Evolutionary conservation across 345 rosid genomes (phyloP).

Genomic region (Eucalyptus caleyi): DNA sequence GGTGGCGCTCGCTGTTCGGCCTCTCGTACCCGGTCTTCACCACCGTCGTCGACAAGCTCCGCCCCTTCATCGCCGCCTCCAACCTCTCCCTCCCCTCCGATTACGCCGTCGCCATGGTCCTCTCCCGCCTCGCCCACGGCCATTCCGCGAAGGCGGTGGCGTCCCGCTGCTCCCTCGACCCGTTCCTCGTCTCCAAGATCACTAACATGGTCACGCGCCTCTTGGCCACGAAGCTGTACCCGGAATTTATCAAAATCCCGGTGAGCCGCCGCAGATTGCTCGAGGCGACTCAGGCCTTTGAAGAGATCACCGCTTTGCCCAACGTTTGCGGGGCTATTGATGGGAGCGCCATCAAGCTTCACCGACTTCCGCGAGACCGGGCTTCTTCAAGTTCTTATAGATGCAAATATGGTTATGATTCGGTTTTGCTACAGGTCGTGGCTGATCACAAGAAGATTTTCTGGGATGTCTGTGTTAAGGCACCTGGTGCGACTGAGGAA

Average conservation of each 20-base stretch:
- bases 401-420: conserved; percentile 59
- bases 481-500: conserved; percentile 80
- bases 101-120: conserved; percentile 93
- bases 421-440: conserved; percentile 81
- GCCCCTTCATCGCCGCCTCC: conserved; percentile 77
- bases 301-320: conserved; percentile 84
- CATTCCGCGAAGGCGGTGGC: conserved; percentile 67
- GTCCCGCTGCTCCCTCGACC: conserved; percentile 68
- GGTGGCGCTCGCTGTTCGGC: conserved; percentile 82
- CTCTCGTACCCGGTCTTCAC: conserved; percentile 83
- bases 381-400: conserved; percentile 27
- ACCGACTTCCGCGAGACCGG: conserved; percentile 15
- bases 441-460: conserved; percentile 90
- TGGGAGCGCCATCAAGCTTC: conserved; percentile 64
- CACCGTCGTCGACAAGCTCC: conserved; percentile 84
- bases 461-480: conserved; percentile 96
- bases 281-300: conserved; percentile 85
- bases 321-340: conserved; percentile 89
- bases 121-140: conserved; percentile 80
- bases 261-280: conserved; percentile 67
- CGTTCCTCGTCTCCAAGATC: conserved; percentile 84
- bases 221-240: conserved; percentile 83
- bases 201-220: conserved; percentile 94
- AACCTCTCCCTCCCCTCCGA: conserved; percentile 92
- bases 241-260: conserved; percentile 88